Evolutionary conservation across 345 rosid species (phyloP).

Genomic region (Euphorbia lathyris): DNA sequence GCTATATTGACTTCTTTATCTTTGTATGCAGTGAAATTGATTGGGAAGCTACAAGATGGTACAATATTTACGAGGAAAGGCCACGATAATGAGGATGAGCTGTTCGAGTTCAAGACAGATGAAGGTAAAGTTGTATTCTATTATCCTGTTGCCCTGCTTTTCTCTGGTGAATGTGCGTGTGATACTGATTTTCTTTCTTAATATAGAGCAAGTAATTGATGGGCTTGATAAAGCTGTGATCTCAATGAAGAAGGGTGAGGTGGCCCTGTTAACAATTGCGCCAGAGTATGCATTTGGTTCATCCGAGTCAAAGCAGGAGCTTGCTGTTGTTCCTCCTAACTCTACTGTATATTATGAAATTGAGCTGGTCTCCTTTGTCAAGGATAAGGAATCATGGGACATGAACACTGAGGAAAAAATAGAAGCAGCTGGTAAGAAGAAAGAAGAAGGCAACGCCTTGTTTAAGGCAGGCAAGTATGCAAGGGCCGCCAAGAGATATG

Average conservation of each 20-base stretch:
- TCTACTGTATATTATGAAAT: slow-evolving; percentile 70
- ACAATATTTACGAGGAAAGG: slow-evolving; percentile 76
- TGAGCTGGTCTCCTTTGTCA: slow-evolving; percentile 68
- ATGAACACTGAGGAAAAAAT: slow-evolving; percentile 86
- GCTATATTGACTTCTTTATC: background rate
- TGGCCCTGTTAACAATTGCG: slow-evolving; percentile 60
- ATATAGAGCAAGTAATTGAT: slow-evolving; percentile 78
- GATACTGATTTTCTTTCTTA: background rate
- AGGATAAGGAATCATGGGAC: slow-evolving; percentile 98
- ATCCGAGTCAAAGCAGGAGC: slow-evolving; percentile 61
- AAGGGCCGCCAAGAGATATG: slow-evolving; percentile 81
- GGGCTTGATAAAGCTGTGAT: slow-evolving; percentile 84
- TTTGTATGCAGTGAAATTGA: slow-evolving; percentile 60
- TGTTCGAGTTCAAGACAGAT: slow-evolving; percentile 75
- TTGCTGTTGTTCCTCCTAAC: slow-evolving; percentile 71
- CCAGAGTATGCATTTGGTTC: slow-evolving; percentile 89
- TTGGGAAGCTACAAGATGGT: slow-evolving; percentile 82
- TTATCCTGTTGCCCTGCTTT: background rate
- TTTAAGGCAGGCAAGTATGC: slow-evolving; percentile 80
- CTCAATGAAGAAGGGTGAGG: slow-evolving; percentile 91
- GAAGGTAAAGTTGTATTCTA: slow-evolving; percentile 47
- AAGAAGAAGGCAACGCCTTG: slow-evolving; percentile 84
- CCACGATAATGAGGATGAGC: slow-evolving; percentile 57
- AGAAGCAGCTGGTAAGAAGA: slow-evolving; percentile 84
- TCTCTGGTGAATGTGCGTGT: background rate